Base-by-base conservation (phyloP, 2,329 filamentous ascomycete genomes). In the Botrytis tulipae region DNA sequence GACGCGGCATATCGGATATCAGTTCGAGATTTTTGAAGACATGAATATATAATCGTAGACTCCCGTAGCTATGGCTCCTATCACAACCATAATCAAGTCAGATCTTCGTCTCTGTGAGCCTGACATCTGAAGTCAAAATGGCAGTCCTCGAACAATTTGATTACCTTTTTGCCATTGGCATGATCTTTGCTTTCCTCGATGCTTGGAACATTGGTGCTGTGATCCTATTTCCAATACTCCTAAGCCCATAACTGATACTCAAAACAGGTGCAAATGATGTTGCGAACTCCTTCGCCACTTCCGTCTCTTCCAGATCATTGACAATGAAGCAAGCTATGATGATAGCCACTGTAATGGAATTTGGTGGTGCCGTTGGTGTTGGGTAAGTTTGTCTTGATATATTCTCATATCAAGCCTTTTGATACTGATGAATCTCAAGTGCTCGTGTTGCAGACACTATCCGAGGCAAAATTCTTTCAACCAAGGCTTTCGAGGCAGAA, bases 241-340 rank as follows among this genome's bases (percentile, higher is more conserved):
- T 32, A 3, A 10, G 40, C 9, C 63, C 7, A n/a, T 51, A 37
- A 20, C 44, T 66, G 44, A 57, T 70, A 42, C n/a, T 12, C 7
- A 29, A 40, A 44, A 60, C 10, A 70, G 70, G 69, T 60, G 54
- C 62, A 91, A 90, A 94, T 83, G 93, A 95, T 91, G 92, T 95
- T 73, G 92, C 93, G 80, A 95, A 95, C 83, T 85, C 92, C 69
- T 95, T 92, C 91, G 92, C 92, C 12, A 95, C 93, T 78, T 91
- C 89, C 79, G 92, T 95, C 74, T 94, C 92, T 32, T 94, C 92
- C n/a, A 85, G 92, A 71, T 94, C 92, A 77, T 86, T 93, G 79
- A 85, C 90, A 3, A 92, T 93, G 83, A 83, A 88, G 77, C 89
- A 91, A 83, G 91, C 90, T 76, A 91, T 91, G 89, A 78, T 91